A percentile compares a stretch with the other conserved stretches of the same genome.
These are phyloP conservation scores for Punctularia strigosozonata DNA, from an alignment of 768 basidiomycete genomes.

Conservation along the genomic window DNA sequence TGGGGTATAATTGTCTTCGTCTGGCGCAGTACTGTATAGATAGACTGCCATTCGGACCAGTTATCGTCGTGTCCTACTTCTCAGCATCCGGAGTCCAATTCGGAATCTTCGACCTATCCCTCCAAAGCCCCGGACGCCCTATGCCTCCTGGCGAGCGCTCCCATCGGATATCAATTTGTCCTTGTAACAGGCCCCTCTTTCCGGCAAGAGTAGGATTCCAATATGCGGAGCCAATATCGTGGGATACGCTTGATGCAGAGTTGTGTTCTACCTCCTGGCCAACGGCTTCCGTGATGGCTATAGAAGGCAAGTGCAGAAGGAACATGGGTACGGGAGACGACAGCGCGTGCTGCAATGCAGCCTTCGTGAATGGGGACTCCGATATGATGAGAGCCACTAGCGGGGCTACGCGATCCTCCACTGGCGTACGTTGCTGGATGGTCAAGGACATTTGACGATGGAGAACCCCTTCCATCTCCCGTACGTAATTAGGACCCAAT, in stretches of 20 bases:
- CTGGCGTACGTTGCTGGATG: background rate
- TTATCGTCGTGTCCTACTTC: too few relatives aligned
- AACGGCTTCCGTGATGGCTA: constrained; percentile 6
- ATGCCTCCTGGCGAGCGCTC: constrained; percentile 25
- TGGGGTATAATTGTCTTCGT: too few relatives aligned
- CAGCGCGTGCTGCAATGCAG: constrained; percentile 56
- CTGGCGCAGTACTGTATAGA: too few relatives aligned
- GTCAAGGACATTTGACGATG: constrained; percentile 33
- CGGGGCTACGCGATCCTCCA: constrained; percentile 12
- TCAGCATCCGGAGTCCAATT: too few relatives aligned
- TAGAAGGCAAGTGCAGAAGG: constrained; percentile 62
- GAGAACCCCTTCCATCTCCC: constrained; percentile 88
- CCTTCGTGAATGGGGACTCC: constrained; percentile 66
- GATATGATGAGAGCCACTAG: constrained; percentile 72
- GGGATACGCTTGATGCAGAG: background rate
- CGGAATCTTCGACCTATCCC: too few relatives aligned
- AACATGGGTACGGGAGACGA: constrained; percentile 72
- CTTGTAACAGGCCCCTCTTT: constrained; percentile 40
- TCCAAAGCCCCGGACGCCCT: constrained; percentile 34
- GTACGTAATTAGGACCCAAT: constrained; percentile 64
- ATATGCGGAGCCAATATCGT: constrained; percentile 35
- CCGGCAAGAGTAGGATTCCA: constrained; percentile 63
- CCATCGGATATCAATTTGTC: constrained; percentile 57
- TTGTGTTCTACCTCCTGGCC: constrained; percentile 2
- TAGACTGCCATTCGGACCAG: too few relatives aligned